Evolutionary conservation across 768 basidiomycete species (phyloP), one percentile per base, ranked within the genome.

Genomic region (Boletales sp.): DNA sequence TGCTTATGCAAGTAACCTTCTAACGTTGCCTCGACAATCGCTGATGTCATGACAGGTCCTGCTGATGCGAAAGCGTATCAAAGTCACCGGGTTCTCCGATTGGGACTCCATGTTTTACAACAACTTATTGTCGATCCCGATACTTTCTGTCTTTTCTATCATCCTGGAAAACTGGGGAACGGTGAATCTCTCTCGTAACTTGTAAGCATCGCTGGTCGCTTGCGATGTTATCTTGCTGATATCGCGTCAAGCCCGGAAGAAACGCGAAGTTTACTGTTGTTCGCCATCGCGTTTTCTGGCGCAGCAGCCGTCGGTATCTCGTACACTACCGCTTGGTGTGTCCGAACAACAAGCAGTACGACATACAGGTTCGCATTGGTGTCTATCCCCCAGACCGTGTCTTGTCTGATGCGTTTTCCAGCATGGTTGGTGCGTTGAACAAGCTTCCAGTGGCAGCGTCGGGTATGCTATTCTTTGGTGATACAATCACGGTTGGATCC

Each of bases 31-130:
- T 34, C 43, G 38, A 50, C 39, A 52, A 30, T 38, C 36, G 21
- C 45, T 52, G 15, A 48, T 42, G 44, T 24, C 32, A 24, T 27
- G 32, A 43, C 59, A 95, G 93, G 92, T 97, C 35, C 78, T 99
- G 43, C 77, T 90, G 36, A 98, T 98, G 97, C 83, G 97, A 50
- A 97, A 95, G 68, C 81, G 87, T 49, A 98, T 99, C 76, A 97
- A 97, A 73, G 68, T 76, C 37, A 97, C 93, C 14, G 91, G 91
- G 17, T 97, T 98, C 73, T 85, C 93, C 43, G 95, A 99, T 62
- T 97, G 94, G 94, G 95, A 97, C 63, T 86, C 94, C 12, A 97
- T 97, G 94, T 95, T 92, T 73, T 98, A 98, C 76, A 97, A 95
- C 74, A 99, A 98, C 68, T 66, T 97, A 40, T 73, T 98, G 45